A percentile compares a stretch with the other conserved stretches of the same genome.
Evolutionary conservation across 2,329 filamentous ascomycete species (phyloP).

Genomic region (Xylaria sp.): DNA sequence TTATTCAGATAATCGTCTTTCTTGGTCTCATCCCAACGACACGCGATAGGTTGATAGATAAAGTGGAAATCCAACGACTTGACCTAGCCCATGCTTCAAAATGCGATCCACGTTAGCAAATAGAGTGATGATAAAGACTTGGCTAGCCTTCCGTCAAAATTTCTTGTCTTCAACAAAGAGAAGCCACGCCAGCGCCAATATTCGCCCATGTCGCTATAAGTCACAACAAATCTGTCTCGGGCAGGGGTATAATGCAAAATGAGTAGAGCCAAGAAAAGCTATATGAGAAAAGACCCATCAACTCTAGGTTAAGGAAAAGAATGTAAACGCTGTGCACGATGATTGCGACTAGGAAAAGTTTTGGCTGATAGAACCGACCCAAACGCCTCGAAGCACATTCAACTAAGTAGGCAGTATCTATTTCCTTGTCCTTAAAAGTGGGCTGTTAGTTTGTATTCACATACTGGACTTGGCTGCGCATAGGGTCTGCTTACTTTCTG

Average conservation of each 20-base stretch:
- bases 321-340: slow-evolving; percentile 26
- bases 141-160: slow-evolving; percentile 28
- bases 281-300: slow-evolving; percentile 40
- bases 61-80: slow-evolving; percentile 16
- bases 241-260: slow-evolving; percentile 50
- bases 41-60: slow-evolving; percentile 24
- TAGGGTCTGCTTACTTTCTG: slow-evolving; percentile 49
- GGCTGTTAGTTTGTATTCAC: slow-evolving; percentile 20
- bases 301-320: slow-evolving; percentile 35
- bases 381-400: slow-evolving; percentile 15
- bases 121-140: slow-evolving; percentile 21
- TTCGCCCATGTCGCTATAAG: slow-evolving; percentile 45
- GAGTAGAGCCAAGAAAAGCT: slow-evolving; percentile 40
- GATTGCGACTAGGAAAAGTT: slow-evolving; percentile 5
- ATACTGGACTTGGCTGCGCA: neutral
- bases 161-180: slow-evolving; percentile 37
- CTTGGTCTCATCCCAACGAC: slow-evolving; percentile 38
- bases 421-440: slow-evolving; percentile 15
- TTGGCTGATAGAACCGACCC: slow-evolving; percentile 15
- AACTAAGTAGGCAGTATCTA: slow-evolving; percentile 9
- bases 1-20: slow-evolving; percentile 38
- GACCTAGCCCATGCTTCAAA: slow-evolving; percentile 19
- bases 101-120: slow-evolving; percentile 36
- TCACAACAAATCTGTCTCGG: slow-evolving; percentile 43
- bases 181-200: slow-evolving; percentile 42